Evolutionary conservation across 2,329 filamentous ascomycete genomes (phyloP).

Genomic region (Hymenoscyphus linearis): DNA sequence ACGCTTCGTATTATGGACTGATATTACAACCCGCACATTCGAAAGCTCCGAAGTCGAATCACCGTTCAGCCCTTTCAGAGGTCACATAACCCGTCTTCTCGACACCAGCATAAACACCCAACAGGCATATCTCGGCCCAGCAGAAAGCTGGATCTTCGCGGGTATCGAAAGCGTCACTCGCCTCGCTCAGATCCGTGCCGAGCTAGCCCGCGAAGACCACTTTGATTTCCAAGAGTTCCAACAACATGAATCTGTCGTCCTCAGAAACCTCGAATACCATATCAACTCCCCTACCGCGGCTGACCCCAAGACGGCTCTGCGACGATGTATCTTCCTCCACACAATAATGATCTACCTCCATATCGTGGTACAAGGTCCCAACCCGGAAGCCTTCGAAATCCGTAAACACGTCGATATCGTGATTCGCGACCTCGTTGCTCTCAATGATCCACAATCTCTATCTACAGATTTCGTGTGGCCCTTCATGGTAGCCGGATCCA

Average conservation of each 20-base stretch:
- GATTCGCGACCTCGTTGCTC: conserved; percentile 1
- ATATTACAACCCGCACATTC: conserved; percentile 8
- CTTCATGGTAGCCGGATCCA: conserved; percentile 3
- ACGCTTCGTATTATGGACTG: conserved; percentile 4
- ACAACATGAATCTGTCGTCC: conserved; percentile 6
- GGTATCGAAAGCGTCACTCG: conserved; percentile 11
- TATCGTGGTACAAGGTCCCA: conserved; percentile 4
- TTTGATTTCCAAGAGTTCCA: conserved; percentile 5
- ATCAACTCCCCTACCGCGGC: not conserved
- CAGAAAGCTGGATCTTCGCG: conserved; percentile 8
- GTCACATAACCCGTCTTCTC: conserved; percentile 5
- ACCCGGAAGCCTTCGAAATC: conserved; percentile 1
- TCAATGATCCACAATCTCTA: conserved; percentile 6
- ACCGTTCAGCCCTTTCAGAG: conserved; percentile 1
- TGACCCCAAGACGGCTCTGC: not conserved
- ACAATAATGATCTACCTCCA: conserved; percentile 10
- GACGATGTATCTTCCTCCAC: conserved; percentile 5
- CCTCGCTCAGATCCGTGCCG: conserved; percentile 5
- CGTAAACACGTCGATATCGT: conserved; percentile 9
- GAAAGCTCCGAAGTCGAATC: conserved; percentile 6
- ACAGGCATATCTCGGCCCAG: not conserved
- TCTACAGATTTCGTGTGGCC: conserved; percentile 6
- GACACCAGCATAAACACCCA: not conserved
- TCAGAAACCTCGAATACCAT: conserved; percentile 5
- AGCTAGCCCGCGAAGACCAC: conserved; percentile 3